Conservation (phyloP, 371 early-diverging fungal species). For the Apophysomyces sp. region DNA sequence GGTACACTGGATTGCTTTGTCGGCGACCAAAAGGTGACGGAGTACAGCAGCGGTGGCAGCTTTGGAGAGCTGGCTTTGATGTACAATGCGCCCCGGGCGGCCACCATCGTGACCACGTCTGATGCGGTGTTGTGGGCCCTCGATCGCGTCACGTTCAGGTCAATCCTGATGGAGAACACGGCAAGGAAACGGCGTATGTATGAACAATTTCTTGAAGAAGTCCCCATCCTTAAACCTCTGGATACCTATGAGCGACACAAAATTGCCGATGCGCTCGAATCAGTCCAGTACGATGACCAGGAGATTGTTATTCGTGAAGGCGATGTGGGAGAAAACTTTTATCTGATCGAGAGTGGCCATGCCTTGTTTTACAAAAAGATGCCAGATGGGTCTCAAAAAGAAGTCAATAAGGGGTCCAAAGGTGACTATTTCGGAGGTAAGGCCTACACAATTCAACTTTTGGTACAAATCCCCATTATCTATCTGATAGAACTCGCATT, state of each 20-base stretch:
- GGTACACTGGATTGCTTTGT: slow-evolving; percentile 95
- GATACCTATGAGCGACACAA: slow-evolving; percentile 75
- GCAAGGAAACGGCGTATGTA: slow-evolving; percentile 76
- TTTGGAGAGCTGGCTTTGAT: slow-evolving; percentile 93
- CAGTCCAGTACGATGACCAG: slow-evolving; percentile 62
- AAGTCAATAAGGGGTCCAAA: slow-evolving; percentile 73
- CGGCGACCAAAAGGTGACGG: slow-evolving; percentile 63
- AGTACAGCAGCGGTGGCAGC: slow-evolving; percentile 65
- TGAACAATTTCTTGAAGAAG: slow-evolving; percentile 73
- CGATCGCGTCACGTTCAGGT: slow-evolving; percentile 80
- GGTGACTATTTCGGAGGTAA: slow-evolving; percentile 96
- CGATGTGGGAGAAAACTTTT: slow-evolving; percentile 62
- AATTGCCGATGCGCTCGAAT: slow-evolving; percentile 83
- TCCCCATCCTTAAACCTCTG: slow-evolving; percentile 64
- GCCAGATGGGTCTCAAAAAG: slow-evolving; percentile 69
- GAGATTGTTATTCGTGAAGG: slow-evolving; percentile 74
- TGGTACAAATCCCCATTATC: too few species aligned
- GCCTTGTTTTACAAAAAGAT: slow-evolving; percentile 48
- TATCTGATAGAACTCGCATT: slow-evolving; percentile 85
- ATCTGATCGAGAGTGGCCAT: slow-evolving; percentile 88
- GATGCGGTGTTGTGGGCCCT: slow-evolving; percentile 81
- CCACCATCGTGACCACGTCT: slow-evolving; percentile 71
- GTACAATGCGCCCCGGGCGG: slow-evolving; percentile 90
- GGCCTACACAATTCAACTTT: background rate
- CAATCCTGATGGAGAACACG: slow-evolving; percentile 76